Evolutionary conservation across 2,329 filamentous ascomycete genomes (phyloP).

Genomic region (Amphichorda felina): DNA sequence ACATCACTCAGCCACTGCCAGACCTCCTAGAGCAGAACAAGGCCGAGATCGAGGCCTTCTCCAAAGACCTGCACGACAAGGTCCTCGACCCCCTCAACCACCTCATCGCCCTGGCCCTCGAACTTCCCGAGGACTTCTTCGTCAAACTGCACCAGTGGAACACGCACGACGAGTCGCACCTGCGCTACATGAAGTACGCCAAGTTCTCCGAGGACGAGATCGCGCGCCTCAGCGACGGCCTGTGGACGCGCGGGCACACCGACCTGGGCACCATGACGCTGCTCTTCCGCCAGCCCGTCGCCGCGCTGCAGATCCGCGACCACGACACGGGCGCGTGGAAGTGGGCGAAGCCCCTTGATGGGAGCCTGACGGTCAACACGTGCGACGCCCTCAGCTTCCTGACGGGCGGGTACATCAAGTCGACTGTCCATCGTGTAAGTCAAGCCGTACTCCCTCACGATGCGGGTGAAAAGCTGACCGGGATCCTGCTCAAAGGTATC

Average conservation of each 20-base stretch:
- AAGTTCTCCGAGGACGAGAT: conserved; percentile 35
- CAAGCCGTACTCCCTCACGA: neutral
- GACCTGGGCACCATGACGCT: conserved; percentile 44
- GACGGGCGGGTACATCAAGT: conserved; percentile 34
- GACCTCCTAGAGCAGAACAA: conserved; percentile 34
- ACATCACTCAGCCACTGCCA: conserved; percentile 21
- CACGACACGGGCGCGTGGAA: conserved; percentile 35
- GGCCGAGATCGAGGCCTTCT: conserved; percentile 44
- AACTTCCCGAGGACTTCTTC: conserved; percentile 47
- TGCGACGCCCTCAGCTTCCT: conserved; percentile 35
- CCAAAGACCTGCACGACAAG: conserved; percentile 36
- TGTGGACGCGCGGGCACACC: conserved; percentile 39
- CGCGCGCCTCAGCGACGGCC: conserved; percentile 23
- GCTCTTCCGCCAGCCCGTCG: conserved; percentile 46
- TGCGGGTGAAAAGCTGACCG: neutral
- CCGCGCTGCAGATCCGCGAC: conserved; percentile 40
- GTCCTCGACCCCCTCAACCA: conserved; percentile 44
- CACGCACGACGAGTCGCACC: conserved; percentile 44
- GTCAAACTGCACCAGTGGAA: conserved; percentile 41
- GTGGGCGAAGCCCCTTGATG: conserved; percentile 34
- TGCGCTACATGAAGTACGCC: conserved; percentile 51
- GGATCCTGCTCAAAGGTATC: conserved; percentile 14
- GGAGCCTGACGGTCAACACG: conserved; percentile 38
- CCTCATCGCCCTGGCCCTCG: conserved; percentile 48
- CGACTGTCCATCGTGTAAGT: conserved; percentile 23